phyloP scores from a whole-genome alignment of 495 filamentous ascomycete genomes.

The Penicillium paxilli region DNA sequence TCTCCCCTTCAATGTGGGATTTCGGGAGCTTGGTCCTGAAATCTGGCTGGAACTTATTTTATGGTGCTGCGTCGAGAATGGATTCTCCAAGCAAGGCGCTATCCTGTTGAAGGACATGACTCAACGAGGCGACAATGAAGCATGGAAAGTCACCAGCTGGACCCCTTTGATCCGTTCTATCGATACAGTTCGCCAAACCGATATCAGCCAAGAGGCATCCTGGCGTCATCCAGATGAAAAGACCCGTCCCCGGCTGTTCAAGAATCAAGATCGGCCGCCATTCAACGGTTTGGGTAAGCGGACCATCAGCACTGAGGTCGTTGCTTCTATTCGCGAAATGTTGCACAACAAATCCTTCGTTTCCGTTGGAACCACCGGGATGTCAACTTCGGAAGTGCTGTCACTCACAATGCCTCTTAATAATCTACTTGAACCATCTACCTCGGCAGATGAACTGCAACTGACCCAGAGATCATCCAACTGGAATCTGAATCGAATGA shows the following conservation, averaged over 20 bases:
- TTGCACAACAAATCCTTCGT: constrained; percentile 42
- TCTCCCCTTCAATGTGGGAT: constrained; percentile 46
- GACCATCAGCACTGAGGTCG: constrained; percentile 60
- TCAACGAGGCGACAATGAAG: constrained; percentile 27
- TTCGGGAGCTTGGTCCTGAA: constrained; percentile 56
- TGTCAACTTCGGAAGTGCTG: constrained; percentile 23
- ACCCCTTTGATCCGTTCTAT: constrained; percentile 28
- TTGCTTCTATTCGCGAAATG: constrained; percentile 52
- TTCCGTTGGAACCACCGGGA: constrained; percentile 29
- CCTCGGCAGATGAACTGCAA: constrained; percentile 12
- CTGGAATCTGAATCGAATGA: constrained; percentile 50
- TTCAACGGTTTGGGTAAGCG: constrained; percentile 47
- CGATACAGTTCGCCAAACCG: constrained; percentile 30
- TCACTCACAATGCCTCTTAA: constrained; percentile 22
- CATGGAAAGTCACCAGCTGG: constrained; percentile 44
- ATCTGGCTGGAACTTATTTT: constrained; percentile 68
- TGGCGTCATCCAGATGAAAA: constrained; percentile 34
- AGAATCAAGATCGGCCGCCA: constrained; percentile 20
- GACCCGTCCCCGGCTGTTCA: constrained; percentile 9
- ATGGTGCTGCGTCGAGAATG: constrained; percentile 67
- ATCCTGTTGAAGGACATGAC: constrained; percentile 47
- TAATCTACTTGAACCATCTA: constrained; percentile 22
- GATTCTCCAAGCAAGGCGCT: constrained; percentile 54
- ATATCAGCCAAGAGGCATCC: constrained; percentile 33
- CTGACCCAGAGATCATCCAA: constrained; percentile 42